These are phyloP conservation scores for Talaromyces piceae DNA, from an alignment of 2,329 filamentous ascomycete genomes.

Conservation along the genomic window DNA sequence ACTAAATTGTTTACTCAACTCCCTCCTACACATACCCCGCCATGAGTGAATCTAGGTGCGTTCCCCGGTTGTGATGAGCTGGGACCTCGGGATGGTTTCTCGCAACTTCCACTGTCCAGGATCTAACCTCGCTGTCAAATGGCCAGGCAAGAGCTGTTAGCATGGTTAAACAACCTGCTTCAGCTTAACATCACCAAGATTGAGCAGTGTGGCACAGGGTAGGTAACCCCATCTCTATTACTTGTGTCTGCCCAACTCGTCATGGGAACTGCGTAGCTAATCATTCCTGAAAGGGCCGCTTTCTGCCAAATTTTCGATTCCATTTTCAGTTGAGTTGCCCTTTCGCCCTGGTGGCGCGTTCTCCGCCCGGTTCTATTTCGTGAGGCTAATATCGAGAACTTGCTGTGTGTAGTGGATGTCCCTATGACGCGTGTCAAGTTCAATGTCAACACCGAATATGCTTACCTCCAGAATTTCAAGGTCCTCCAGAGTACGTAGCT, in stretches of 20 bases:
- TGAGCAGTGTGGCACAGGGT: slow-evolving; percentile 98
- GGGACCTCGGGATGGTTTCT: slow-evolving; percentile 15
- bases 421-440: slow-evolving; percentile 97
- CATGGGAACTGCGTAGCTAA: not conserved
- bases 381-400: not conserved
- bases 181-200: slow-evolving; percentile 98
- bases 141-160: slow-evolving; percentile 83
- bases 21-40: slow-evolving; percentile 30
- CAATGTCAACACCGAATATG: slow-evolving; percentile 94
- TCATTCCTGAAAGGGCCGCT: slow-evolving; percentile 58
- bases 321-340: slow-evolving; percentile 63
- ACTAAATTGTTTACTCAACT: not conserved
- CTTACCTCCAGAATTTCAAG: slow-evolving; percentile 98
- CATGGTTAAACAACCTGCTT: slow-evolving; percentile 95
- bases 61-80: slow-evolving; percentile 5
- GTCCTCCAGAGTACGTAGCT: slow-evolving; percentile 76
- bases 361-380: no score
- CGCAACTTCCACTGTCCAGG: slow-evolving; percentile 4
- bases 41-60: slow-evolving; percentile 61
- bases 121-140: slow-evolving; percentile 4
- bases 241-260: not conserved
- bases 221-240: slow-evolving; percentile 23
- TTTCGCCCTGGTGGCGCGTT: not conserved
- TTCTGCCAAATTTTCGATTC: slow-evolving; percentile 97
- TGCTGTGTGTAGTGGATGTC: slow-evolving; percentile 57